Conservation (phyloP, 345 rosid species). For the Geranium rotundifolium region DNA sequence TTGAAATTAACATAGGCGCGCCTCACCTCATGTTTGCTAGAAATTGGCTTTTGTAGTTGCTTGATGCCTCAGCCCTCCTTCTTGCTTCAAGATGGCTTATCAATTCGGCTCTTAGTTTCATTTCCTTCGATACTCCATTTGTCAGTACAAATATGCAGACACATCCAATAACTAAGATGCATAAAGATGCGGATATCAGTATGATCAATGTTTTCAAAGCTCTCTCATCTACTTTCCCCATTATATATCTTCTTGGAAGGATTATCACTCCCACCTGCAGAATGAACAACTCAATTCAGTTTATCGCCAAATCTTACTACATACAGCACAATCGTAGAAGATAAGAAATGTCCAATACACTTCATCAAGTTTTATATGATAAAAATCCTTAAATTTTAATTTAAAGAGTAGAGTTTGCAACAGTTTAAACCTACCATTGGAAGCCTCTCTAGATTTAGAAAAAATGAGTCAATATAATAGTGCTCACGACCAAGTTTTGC, state of each 20-base stretch:
- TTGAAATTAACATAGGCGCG: not conserved
- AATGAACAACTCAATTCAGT: not conserved
- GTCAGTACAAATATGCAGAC: slow-evolving; percentile 84
- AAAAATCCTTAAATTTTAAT: no score
- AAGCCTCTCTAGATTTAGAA: slow-evolving; percentile 78
- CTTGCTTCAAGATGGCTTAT: slow-evolving; percentile 97
- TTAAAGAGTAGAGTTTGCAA: not conserved
- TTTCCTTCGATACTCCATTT: slow-evolving; percentile 95
- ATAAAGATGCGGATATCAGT: slow-evolving; percentile 78
- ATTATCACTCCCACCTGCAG: slow-evolving; percentile 86
- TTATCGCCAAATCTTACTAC: not conserved
- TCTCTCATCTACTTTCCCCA: slow-evolving; percentile 93
- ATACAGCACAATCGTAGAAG: no score
- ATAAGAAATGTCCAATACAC: no score
- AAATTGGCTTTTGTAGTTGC: slow-evolving; percentile 97
- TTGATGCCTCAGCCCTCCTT: slow-evolving; percentile 97
- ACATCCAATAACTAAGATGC: slow-evolving; percentile 80
- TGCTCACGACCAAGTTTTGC: slow-evolving; percentile 56
- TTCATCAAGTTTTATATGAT: no score
- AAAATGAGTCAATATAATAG: slow-evolving; percentile 83
- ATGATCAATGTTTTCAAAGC: slow-evolving; percentile 79
- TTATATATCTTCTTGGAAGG: slow-evolving; percentile 78
- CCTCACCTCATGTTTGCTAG: slow-evolving; percentile 93
- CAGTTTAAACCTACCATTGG: slow-evolving; percentile 60
- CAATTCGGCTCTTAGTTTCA: slow-evolving; percentile 94